Base-by-base conservation (phyloP, 257 asterid genomes). In the Penstemon newberryi region DNA sequence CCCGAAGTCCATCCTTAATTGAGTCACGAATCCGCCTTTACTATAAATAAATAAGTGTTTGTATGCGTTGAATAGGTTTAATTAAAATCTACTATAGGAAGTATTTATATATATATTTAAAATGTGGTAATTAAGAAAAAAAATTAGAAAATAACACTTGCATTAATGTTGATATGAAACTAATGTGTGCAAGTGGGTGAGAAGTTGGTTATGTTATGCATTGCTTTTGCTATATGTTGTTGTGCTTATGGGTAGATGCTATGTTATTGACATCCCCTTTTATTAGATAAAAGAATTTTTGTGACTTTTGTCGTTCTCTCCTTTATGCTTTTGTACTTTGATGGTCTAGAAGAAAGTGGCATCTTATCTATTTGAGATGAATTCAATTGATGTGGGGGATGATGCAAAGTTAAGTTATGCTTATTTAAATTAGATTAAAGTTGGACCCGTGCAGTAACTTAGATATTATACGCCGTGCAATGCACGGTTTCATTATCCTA, bases 1-100 rank as follows among this genome's bases (percentile, higher is more conserved):
- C 90, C 96, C 1, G 45, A 74, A 65, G 38, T 68, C 70, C 33
- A 25, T 25, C 33, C 33, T 25, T 25, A 25, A 25, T 54, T 83
- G 83, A 82, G 49, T 58, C 47, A 15, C 56, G 3, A 49, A 43
- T 53, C 8, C 53, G 42, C 66, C 73, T 5, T 56, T 51, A 13
- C n/a, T 41, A 67, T 63, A 70, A 71, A 76, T 71, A 66, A 69
- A 76, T 71, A 66, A 69, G 55, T 49, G 43, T 11, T 25, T 25
- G n/a, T 25, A 65, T 11, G 52, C 18, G 72, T 49, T 6, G 42
- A 12, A 66, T 70, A 65, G 51, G 63, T 36, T 58, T 25, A 25
- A 25, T 25, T 25, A 25, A 25, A 25, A 25, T 25, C 33, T 63
- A 44, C 38, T 39, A 7, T 19, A 6, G 33, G 67, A 42, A 25